Evolutionary conservation across 805 yeast species (phyloP), one percentile per base, ranked within the genome.

Genomic region (Debaryomyces prosopidis): DNA sequence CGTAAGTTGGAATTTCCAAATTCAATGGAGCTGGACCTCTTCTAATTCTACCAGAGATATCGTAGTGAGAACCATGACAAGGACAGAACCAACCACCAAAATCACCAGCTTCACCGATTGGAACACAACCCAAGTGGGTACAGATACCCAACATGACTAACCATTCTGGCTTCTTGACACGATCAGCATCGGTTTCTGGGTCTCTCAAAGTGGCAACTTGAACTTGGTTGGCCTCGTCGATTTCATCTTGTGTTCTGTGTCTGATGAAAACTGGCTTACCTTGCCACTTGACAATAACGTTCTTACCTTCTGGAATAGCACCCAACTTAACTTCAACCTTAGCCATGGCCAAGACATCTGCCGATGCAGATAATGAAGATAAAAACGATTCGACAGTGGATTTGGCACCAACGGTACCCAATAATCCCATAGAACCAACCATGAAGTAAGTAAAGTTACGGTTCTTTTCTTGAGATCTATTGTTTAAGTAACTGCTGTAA

Each of bases 71-170:
- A 82, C 99, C 99, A 81, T 95, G 99, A 80, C 99, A 94, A 57
- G 99, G 99, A 76, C 99, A 94, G 92, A 94, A 94, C 99, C 99
- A 94, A 71, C 99, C 99, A 71, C 97, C 98, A 62, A 82, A 94
- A 75, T 94, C 99, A 77, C 99, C 99, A 57, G 97, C 85, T 79
- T 94, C 98, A 70, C 99, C 99, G 65, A 94, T 94, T 59, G 99
- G 99, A 52, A 94, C 99, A 86, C 99, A 94, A 73, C 99, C 99
- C 80, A 94, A 85, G 73, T 94, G 99, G 58, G 99, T 94, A 81
- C 99, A 94, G 71, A 94, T 92, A 77, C 99, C 99, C 76, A 94
- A 74, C 99, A 94, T 94, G 71, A 94, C 81, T 68, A 94, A 83
- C 99, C 99, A 94, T 76, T 92, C 94, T 57, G 99, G 98, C 72